phyloP scores from a whole-genome alignment of 345 rosid species.

The Kernera saxatilis region DNA sequence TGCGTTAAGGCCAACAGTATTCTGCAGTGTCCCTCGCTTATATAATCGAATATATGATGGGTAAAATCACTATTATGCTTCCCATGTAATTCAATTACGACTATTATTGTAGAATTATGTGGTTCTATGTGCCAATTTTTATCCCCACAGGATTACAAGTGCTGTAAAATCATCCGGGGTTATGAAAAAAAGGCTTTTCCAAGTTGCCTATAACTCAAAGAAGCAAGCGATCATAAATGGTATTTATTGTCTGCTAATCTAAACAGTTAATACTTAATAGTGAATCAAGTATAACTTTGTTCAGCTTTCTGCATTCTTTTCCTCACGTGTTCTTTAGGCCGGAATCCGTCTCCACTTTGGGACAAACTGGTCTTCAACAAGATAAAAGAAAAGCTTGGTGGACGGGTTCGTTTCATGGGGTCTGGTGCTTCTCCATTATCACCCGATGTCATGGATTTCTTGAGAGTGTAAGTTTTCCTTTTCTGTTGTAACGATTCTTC shows the following conservation, averaged over 20 bases:
- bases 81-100: neutral
- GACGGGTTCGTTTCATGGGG: constrained; percentile 61
- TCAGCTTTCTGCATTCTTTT: neutral
- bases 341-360: constrained; percentile 69
- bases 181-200: constrained; percentile 65
- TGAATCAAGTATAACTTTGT: neutral
- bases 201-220: constrained; percentile 77
- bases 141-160: constrained; percentile 52
- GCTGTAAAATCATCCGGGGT: constrained; percentile 72
- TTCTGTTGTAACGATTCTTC: neutral
- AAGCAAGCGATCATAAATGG: constrained; percentile 75
- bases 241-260: constrained; percentile 18
- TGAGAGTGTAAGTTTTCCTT: constrained; percentile 65
- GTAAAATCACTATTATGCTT: constrained; percentile 35
- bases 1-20: constrained; percentile 73
- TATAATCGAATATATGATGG: constrained; percentile 81
- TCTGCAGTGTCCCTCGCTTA: constrained; percentile 91
- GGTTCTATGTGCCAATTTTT: constrained; percentile 8
- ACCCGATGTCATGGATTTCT: constrained; percentile 77
- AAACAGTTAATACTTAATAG: neutral
- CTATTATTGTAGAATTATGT: neutral
- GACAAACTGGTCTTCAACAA: constrained; percentile 81
- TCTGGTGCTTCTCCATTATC: constrained; percentile 96
- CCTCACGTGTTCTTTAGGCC: constrained; percentile 41
- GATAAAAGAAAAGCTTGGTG: constrained; percentile 80